phyloP scores from a whole-genome alignment of 805 yeast species.

The Pichia ethanolica region DNA sequence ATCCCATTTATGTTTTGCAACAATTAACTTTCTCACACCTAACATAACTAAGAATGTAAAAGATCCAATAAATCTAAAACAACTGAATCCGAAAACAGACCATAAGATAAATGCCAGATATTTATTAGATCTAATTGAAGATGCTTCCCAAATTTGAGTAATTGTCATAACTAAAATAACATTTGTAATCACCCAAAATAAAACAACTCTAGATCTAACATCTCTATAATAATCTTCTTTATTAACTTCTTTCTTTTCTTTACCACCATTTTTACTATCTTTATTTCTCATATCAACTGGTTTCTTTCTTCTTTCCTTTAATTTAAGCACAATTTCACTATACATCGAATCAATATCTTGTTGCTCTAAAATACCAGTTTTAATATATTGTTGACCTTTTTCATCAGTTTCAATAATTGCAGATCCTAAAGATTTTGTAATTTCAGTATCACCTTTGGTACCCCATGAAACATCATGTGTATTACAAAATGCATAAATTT shows the following conservation, averaged over 20 bases:
- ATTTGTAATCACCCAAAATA: conserved; percentile 86
- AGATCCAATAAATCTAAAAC: conserved; percentile 80
- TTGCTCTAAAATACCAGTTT: conserved; percentile 67
- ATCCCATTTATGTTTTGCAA: conserved; percentile 28
- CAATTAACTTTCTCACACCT: conserved; percentile 26
- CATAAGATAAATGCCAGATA: conserved; percentile 82
- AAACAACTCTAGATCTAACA: conserved; percentile 90
- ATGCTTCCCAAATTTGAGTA: conserved; percentile 70
- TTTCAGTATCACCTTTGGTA: conserved; percentile 87
- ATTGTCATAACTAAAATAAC: conserved; percentile 78
- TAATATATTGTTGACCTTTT: conserved; percentile 77
- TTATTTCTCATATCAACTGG: conserved; percentile 43
- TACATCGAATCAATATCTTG: conserved; percentile 77
- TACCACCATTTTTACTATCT: conserved; percentile 31
- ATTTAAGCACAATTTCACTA: conserved; percentile 63
- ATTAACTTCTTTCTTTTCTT: conserved; percentile 31
- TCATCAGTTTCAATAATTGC: conserved; percentile 78
- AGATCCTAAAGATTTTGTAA: conserved; percentile 62
- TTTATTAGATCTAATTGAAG: conserved; percentile 57
- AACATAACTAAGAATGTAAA: conserved; percentile 51
- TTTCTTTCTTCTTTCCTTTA: conserved; percentile 61
- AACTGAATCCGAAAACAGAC: conserved; percentile 83
- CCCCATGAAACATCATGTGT: conserved; percentile 99
- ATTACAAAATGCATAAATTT: conserved; percentile 94
- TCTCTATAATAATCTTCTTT: conserved; percentile 90